Base-by-base conservation (phyloP, 1,284 basidiomycete species). In the Gomphus bonarii region DNA sequence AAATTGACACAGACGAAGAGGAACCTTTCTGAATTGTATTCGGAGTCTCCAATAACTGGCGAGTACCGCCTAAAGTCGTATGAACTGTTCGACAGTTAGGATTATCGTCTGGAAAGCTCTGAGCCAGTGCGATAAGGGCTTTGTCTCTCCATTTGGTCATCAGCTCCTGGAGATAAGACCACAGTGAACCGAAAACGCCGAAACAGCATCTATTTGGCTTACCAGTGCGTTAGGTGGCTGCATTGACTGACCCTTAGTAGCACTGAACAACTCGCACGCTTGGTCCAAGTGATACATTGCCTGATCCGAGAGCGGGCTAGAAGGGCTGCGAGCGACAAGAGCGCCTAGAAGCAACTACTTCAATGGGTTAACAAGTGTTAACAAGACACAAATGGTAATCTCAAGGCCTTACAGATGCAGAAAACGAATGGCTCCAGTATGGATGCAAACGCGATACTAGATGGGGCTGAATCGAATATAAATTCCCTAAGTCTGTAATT, bases 381-480 rank as follows among this genome's bases (percentile, higher is more conserved):
- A 22, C 9, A 36, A 33, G 18, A 1, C 25, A 40, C 16, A 14
- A n/a, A n/a, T 18, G 25, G 5, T 28, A 28, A 28, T 38, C 18
- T 2, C 18, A 33, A 42, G 10, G 38, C 36, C 49, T 33, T 20
- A 53, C 57, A 10, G 57, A 22, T 7, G 57, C 57, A 33, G 57
- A 58, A 30, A 58, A 58, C 40, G 57, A 31, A 48, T 58, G 57
- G 30, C 50, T 58, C 57, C 57, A 58, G 48, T 58, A 58, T 22
- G 57, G 57, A 53, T 58, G 57, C 42, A 58, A 53, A 12, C 57
- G 48, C 18, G 40, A 43, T 14, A 58, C 42, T 7, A 58, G 42
- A 18, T 42, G 35, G 8, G 57, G 57, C n/a, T 53, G 57, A 25
- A n/a, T 18, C 3, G 40, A 25, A 10, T 47, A 58, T 22, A 58